Conservation (phyloP, 805 yeast species). For the Ogataea methylovora region DNA sequence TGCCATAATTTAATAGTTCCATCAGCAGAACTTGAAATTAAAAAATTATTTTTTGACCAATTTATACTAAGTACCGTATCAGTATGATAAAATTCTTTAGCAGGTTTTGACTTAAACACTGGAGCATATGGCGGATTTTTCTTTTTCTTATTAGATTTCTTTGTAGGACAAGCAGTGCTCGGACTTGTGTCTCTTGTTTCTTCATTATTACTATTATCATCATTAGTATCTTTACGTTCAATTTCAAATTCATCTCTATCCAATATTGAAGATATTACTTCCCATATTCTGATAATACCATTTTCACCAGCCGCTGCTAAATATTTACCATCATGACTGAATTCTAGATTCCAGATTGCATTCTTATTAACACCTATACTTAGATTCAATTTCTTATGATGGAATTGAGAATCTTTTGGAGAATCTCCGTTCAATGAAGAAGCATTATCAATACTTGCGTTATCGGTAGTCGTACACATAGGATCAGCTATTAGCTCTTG, state of each 20-base stretch:
- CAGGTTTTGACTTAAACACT: slow-evolving; percentile 65
- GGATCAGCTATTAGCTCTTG: slow-evolving; percentile 49
- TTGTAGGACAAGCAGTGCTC: neutral
- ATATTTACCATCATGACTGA: slow-evolving; percentile 73
- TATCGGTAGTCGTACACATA: slow-evolving; percentile 6
- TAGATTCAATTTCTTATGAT: slow-evolving; percentile 13
- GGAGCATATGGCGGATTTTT: slow-evolving; percentile 50
- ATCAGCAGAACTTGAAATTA: slow-evolving; percentile 80
- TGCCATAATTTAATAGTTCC: slow-evolving; percentile 82
- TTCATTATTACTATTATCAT: neutral
- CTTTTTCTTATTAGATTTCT: slow-evolving; percentile 5
- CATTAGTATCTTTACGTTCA: no score
- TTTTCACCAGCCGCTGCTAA: slow-evolving; percentile 83
- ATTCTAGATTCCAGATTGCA: slow-evolving; percentile 69
- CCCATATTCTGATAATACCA: slow-evolving; percentile 63
- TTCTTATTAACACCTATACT: slow-evolving; percentile 13
- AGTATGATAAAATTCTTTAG: slow-evolving; percentile 51
- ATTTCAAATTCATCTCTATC: slow-evolving; percentile 36
- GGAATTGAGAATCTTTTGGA: slow-evolving; percentile 3
- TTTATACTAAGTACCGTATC: slow-evolving; percentile 67
- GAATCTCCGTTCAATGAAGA: neutral
- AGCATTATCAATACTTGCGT: slow-evolving; percentile 3
- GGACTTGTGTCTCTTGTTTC: neutral
- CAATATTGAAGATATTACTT: slow-evolving; percentile 65
- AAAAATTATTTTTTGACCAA: slow-evolving; percentile 84